Conservation (phyloP, 805 yeast species). For the Osmozyma mogii region DNA sequence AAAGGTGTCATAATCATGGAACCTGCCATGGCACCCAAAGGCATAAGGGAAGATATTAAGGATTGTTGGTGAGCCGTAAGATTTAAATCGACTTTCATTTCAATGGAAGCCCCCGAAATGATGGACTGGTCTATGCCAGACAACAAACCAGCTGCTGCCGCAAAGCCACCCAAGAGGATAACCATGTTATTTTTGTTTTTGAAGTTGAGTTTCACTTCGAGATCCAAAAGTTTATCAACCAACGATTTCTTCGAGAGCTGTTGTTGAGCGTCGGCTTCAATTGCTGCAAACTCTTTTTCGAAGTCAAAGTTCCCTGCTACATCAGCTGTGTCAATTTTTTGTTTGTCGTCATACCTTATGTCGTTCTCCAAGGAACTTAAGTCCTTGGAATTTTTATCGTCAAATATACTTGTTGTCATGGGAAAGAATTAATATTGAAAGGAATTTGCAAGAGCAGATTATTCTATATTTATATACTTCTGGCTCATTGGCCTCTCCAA, state of each 20-base stretch:
- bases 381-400: conserved; percentile 11
- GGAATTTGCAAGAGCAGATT: neutral
- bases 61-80: conserved; percentile 40
- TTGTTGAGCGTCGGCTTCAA: conserved; percentile 25
- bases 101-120: conserved; percentile 54
- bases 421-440: neutral
- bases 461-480: neutral
- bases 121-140: conserved; percentile 65
- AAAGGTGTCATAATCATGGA: conserved; percentile 52
- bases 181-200: conserved; percentile 40
- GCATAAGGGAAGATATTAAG: conserved; percentile 52
- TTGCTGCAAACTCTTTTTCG: conserved; percentile 26
- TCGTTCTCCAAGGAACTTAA: conserved; percentile 12
- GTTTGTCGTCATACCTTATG: conserved; percentile 11
- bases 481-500: too few relatives aligned
- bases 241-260: conserved; percentile 23
- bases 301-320: conserved; percentile 26
- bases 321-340: conserved; percentile 20
- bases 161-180: conserved; percentile 44
- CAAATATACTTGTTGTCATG: conserved; percentile 12
- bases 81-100: conserved; percentile 36
- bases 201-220: conserved; percentile 36
- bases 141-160: conserved; percentile 56
- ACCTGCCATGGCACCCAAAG: conserved; percentile 63
- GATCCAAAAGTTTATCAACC: conserved; percentile 27